phyloP scores from a whole-genome alignment of 169 alveolate species.

The Eimeria acervulina region DNA sequence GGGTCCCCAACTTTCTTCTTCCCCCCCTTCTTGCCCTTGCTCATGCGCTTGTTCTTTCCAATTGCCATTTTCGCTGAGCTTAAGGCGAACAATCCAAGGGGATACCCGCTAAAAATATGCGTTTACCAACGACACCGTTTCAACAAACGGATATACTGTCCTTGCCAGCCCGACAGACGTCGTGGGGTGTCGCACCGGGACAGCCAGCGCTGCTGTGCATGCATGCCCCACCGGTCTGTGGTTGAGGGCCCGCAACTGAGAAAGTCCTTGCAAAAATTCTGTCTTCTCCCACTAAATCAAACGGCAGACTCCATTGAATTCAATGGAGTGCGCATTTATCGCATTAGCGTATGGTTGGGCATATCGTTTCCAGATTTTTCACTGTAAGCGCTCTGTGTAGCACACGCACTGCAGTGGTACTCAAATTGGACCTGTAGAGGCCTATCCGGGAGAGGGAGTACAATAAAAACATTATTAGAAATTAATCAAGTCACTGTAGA shows the following conservation, averaged over 20 bases:
- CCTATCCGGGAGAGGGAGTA: too few relatives aligned
- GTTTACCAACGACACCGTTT: too few relatives aligned
- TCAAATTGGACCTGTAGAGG: too few relatives aligned
- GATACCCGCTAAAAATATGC: constrained; percentile 14
- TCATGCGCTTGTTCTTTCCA: constrained; percentile 98
- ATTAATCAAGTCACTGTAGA: too few relatives aligned
- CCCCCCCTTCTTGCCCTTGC: constrained; percentile 98
- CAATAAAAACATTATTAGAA: too few relatives aligned
- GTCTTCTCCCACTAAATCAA: not conserved
- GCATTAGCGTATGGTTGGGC: not conserved
- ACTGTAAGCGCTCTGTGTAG: not conserved
- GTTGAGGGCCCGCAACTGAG: not conserved
- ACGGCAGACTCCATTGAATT: not conserved
- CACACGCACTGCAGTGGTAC: too few relatives aligned
- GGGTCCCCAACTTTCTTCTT: constrained; percentile 98
- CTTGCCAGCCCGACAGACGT: not conserved
- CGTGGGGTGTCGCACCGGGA: constrained; percentile 53
- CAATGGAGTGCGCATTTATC: not conserved
- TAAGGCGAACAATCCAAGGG: constrained; percentile 40
- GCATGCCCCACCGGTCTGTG: constrained; percentile 60
- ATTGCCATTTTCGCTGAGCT: constrained; percentile 94
- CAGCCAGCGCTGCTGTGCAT: constrained; percentile 40
- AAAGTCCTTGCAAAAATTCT: not conserved
- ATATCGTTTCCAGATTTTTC: not conserved
- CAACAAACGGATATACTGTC: not conserved